Conservation (phyloP, 371 early-diverging fungal species). For the Mucor sp. region DNA sequence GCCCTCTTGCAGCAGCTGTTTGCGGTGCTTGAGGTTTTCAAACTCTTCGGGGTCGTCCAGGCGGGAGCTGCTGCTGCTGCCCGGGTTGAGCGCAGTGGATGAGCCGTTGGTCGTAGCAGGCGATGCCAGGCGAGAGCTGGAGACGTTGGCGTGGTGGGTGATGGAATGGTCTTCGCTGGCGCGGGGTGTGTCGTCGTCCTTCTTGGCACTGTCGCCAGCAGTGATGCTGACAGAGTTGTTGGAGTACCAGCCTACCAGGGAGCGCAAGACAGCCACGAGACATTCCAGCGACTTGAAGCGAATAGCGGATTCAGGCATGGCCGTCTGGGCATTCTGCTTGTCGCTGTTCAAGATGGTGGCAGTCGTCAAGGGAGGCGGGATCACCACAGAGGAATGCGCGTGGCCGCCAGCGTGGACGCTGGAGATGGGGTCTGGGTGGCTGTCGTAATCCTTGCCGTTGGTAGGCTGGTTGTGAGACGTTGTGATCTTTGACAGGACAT, state of each 20-base stretch:
- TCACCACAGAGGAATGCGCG: conserved; percentile 30
- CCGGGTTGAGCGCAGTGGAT: conserved; percentile 45
- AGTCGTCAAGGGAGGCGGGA: conserved; percentile 55
- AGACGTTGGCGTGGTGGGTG: conserved; percentile 39
- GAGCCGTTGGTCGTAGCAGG: conserved; percentile 62
- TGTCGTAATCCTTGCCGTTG: conserved; percentile 40
- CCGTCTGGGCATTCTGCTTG: conserved; percentile 40
- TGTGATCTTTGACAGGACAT: conserved; percentile 57
- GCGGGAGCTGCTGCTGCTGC: conserved; percentile 46
- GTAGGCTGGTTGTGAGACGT: conserved; percentile 36
- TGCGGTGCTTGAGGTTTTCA: conserved; percentile 77
- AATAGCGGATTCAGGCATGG: conserved; percentile 49
- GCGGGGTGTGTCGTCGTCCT: conserved; percentile 44
- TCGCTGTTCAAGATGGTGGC: conserved; percentile 49
- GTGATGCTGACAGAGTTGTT: conserved; percentile 52
- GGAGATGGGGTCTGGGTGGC: conserved; percentile 17
- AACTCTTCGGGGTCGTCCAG: conserved; percentile 76
- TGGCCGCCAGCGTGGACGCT: conserved; percentile 19
- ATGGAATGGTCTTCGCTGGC: conserved; percentile 47
- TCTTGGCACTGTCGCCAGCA: conserved; percentile 20
- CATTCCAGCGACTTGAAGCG: conserved; percentile 59
- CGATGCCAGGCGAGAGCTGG: conserved; percentile 45
- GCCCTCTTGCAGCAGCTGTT: conserved; percentile 79
- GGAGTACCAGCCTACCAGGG: conserved; percentile 55
- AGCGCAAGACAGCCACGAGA: conserved; percentile 55